phyloP scores from a whole-genome alignment of 106 monocot species.

The Dendrobium chrysotoxum region DNA sequence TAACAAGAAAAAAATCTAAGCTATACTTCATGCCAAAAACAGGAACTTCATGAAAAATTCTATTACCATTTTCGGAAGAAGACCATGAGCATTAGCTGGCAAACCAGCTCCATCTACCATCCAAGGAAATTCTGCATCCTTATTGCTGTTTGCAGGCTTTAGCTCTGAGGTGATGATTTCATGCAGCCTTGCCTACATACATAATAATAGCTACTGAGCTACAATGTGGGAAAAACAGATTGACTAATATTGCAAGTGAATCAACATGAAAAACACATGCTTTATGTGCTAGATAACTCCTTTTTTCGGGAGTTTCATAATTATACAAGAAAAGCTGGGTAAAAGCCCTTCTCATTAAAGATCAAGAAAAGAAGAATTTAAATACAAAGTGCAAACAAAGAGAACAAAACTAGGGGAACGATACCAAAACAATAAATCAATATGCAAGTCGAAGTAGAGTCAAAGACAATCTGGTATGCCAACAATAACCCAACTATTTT shows the following conservation, averaged over 20 bases:
- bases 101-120: slow-evolving; percentile 96
- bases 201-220: neutral
- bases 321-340: neutral
- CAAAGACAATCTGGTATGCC: neutral
- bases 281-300: neutral
- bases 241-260: neutral
- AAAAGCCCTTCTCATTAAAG: neutral
- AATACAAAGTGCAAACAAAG: neutral
- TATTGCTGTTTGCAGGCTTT: slow-evolving; percentile 36
- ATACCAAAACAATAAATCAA: neutral
- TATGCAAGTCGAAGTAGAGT: neutral
- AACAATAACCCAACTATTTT: neutral
- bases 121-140: slow-evolving; percentile 64
- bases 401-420: neutral
- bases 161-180: slow-evolving; percentile 61
- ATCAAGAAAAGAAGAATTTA: slow-evolving; percentile 1
- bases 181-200: slow-evolving; percentile 64
- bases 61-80: slow-evolving; percentile 79
- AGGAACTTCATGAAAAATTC: neutral
- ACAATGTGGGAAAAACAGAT: neutral
- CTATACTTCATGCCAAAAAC: neutral
- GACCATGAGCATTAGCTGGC: slow-evolving; percentile 61
- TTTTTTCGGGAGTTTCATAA: neutral
- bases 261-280: neutral
- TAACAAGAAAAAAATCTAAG: neutral